phyloP scores from a whole-genome alignment of 2,329 filamentous ascomycete species.

The Bimuria novae-zelandiae region DNA sequence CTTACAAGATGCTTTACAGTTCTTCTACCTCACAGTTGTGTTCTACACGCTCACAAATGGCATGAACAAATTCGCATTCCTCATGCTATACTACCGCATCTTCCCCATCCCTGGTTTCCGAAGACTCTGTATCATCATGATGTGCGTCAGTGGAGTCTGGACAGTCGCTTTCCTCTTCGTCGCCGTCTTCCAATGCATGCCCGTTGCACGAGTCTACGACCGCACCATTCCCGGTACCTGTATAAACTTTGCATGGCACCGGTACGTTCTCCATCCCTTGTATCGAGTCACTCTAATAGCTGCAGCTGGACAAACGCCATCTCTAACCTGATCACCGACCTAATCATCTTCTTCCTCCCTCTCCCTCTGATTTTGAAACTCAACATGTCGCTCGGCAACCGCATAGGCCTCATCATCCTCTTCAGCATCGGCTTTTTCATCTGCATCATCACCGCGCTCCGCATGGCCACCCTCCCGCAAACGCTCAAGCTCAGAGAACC shows the following conservation, averaged over 20 bases:
- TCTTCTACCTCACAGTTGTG: slow-evolving; percentile 28
- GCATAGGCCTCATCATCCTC: slow-evolving; percentile 25
- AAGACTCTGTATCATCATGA: slow-evolving; percentile 19
- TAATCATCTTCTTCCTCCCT: slow-evolving; percentile 27
- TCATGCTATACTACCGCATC: slow-evolving; percentile 31
- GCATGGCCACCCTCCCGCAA: slow-evolving; percentile 30
- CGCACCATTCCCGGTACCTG: slow-evolving; percentile 23
- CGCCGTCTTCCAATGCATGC: slow-evolving; percentile 29
- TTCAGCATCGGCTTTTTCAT: slow-evolving; percentile 36
- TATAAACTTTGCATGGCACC: slow-evolving; percentile 26
- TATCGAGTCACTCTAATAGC: not conserved
- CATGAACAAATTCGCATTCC: slow-evolving; percentile 33
- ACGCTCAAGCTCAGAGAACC: slow-evolving; percentile 23
- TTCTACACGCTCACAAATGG: slow-evolving; percentile 32
- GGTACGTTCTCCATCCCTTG: slow-evolving; percentile 16
- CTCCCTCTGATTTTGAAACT: slow-evolving; percentile 26
- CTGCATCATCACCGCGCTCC: slow-evolving; percentile 29
- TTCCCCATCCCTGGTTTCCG: slow-evolving; percentile 26
- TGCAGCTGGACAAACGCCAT: slow-evolving; percentile 27
- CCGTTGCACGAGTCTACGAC: slow-evolving; percentile 20
- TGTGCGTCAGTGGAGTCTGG: slow-evolving; percentile 21
- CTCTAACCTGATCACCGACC: slow-evolving; percentile 25
- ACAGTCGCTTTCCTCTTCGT: slow-evolving; percentile 24
- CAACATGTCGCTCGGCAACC: slow-evolving; percentile 25
- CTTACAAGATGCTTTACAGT: slow-evolving; percentile 9